A percentile compares a stretch with the other conserved stretches of the same genome.
phyloP scores from a whole-genome alignment of 106 monocot genomes.

The Allium cepa region DNA sequence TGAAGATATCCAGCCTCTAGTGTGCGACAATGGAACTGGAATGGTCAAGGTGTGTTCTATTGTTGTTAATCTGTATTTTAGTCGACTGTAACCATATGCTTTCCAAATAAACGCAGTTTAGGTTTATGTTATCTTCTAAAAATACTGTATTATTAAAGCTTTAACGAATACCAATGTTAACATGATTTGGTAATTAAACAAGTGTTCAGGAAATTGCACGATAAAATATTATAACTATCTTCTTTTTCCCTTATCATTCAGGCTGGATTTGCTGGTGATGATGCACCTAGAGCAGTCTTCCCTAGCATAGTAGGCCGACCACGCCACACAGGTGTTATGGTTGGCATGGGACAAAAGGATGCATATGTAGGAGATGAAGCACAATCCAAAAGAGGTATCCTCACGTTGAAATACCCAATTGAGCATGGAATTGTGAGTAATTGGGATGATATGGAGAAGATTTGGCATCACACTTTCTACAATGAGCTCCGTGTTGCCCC shows the following conservation, averaged over 20 bases:
- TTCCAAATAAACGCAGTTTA: no score
- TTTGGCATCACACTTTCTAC: constrained; percentile 11
- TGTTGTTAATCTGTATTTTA: not conserved
- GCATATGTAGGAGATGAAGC: constrained; percentile 36
- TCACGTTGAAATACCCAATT: constrained; percentile 62
- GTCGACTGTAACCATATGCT: not conserved
- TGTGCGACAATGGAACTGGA: constrained; percentile 7
- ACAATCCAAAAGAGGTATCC: constrained; percentile 55
- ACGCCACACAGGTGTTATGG: constrained; percentile 59
- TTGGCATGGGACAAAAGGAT: constrained; percentile 47
- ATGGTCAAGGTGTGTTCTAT: constrained; percentile 2
- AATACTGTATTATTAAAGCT: no score
- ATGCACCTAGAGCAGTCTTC: constrained; percentile 56
- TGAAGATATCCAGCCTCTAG: constrained; percentile 7
- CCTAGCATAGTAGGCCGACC: constrained; percentile 52
- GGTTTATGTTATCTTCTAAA: no score
- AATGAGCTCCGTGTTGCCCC: constrained; percentile 15
- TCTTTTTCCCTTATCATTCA: not conserved
- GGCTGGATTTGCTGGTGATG: constrained; percentile 68
- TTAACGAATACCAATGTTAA: no score
- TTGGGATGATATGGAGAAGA: constrained; percentile 65
- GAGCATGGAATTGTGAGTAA: constrained; percentile 69
- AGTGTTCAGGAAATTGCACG: no score
- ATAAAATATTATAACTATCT: no score
- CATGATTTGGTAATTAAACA: no score